Evolutionary conservation across 2,329 filamentous ascomycete species (phyloP).

Genomic region (Fusarium graminum): DNA sequence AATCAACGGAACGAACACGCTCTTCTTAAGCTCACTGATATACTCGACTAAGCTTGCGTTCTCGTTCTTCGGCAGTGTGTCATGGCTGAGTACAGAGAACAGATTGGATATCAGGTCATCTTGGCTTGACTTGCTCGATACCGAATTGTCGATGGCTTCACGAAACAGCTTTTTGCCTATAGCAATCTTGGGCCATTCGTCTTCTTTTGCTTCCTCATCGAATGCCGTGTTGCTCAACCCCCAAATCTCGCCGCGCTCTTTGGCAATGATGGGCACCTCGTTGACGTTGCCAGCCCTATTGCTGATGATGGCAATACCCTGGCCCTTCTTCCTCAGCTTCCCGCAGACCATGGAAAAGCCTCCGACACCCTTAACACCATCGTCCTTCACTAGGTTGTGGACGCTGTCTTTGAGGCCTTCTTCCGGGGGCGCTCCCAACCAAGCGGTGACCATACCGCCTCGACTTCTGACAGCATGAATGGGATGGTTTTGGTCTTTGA

Average conservation of each 20-base stretch:
- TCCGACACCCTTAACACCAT: conserved; percentile 70
- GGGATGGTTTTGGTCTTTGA: conserved; percentile 64
- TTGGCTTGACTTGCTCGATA: conserved; percentile 56
- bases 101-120: conserved; percentile 64
- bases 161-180: conserved; percentile 63
- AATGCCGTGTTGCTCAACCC: conserved; percentile 74
- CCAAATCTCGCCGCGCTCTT: conserved; percentile 65
- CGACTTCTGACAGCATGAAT: conserved; percentile 69
- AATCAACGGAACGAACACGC: conserved; percentile 72
- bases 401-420: conserved; percentile 66
- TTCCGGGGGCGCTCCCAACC: conserved; percentile 65
- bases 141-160: conserved; percentile 58
- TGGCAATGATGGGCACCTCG: conserved; percentile 70
- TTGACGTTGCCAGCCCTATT: conserved; percentile 68
- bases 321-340: conserved; percentile 64
- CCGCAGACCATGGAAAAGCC: conserved; percentile 77
- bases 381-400: conserved; percentile 63
- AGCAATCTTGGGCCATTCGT: conserved; percentile 72
- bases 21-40: conserved; percentile 67
- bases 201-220: conserved; percentile 55
- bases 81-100: conserved; percentile 67
- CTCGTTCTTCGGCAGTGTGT: conserved; percentile 64
- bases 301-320: conserved; percentile 71
- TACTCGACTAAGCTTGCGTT: conserved; percentile 65
- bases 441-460: conserved; percentile 73